These are phyloP conservation scores for Diaporthe aspalathi DNA, from an alignment of 2,329 filamentous ascomycete genomes.

Conservation along the genomic window DNA sequence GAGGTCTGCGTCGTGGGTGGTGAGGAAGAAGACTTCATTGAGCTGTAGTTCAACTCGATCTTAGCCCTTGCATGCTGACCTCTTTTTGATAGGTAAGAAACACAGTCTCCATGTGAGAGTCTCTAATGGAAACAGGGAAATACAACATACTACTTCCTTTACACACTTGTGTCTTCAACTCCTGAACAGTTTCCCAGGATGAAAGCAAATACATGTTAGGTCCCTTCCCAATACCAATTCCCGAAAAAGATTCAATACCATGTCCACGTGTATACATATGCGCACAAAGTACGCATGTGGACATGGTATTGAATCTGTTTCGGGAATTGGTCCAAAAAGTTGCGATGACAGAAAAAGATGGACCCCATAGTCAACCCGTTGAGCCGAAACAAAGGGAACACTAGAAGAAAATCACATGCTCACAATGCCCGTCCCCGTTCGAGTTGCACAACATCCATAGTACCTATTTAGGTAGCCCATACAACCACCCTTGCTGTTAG, in stretches of 20 bases:
- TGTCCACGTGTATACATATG: no score
- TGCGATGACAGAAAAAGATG: no score
- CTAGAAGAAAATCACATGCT: not conserved
- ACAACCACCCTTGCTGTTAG: not conserved
- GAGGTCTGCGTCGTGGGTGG: not conserved
- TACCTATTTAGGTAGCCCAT: slow-evolving; percentile 1
- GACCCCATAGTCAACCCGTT: not conserved
- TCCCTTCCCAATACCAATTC: no score
- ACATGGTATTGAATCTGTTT: no score
- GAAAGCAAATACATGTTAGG: no score
- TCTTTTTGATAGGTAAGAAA: not conserved
- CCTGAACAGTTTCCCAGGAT: no score
- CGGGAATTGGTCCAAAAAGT: no score
- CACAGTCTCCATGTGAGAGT: not conserved
- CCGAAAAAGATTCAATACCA: no score
- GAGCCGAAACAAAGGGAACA: not conserved
- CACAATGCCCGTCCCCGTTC: not conserved
- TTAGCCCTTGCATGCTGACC: not conserved
- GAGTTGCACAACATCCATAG: slow-evolving; percentile 1
- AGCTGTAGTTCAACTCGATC: not conserved
- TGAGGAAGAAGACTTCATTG: not conserved
- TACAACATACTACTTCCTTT: not conserved
- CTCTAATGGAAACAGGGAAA: not conserved
- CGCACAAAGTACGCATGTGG: no score
- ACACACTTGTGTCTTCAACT: not conserved